Evolutionary conservation across 768 basidiomycete genomes (phyloP), one percentile per base, ranked within the genome.

Genomic region (Hysterangium stoloniferum): DNA sequence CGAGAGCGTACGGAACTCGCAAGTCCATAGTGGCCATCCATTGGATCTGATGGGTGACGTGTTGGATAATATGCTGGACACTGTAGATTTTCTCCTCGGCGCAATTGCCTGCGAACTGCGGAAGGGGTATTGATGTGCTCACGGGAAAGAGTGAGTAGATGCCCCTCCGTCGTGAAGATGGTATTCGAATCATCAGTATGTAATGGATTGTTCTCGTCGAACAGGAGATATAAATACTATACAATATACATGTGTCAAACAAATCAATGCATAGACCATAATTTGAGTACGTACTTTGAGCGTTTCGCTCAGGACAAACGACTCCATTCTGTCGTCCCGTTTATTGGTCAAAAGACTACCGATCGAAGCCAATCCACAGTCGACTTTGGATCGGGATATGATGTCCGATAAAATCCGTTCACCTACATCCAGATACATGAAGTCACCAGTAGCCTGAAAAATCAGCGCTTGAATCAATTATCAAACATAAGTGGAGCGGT

Each of bases 121-220:
- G 85, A 79, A 32, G 77, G 66, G 6, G 77, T 75, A 54, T 71
- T 76, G 25, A 86, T 68, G 44, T 77, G 70, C 40, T 76, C 59
- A 33, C 58, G 64, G 1, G 78, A 79, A 17, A 96, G 74, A 9
- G 74, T 73, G 37, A 99, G 71, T 22, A 91, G 75, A 62, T 99
- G 96, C 0, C 95, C 96, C 65, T 98, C 96, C 1, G 96, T 99
- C 5, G 93, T 90, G 62, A 96, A 86, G 8, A 98, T 88, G 55
- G 83, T 86, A 63, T 92, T 87, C 0, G 86, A 86, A 61, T 88
- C 84, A 58, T 88, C 84, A 2, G 62, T 66, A 59, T 91, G 80
- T 22, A 93, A 60, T 0, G 73, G 73, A 56, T 90, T 89, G 6
- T 79, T 78, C 66, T 93, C 89, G 56, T 92, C 91, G 59, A 98